These are phyloP conservation scores for Venturia asperata DNA, from an alignment of 2,329 filamentous ascomycete genomes.

Conservation along the genomic window DNA sequence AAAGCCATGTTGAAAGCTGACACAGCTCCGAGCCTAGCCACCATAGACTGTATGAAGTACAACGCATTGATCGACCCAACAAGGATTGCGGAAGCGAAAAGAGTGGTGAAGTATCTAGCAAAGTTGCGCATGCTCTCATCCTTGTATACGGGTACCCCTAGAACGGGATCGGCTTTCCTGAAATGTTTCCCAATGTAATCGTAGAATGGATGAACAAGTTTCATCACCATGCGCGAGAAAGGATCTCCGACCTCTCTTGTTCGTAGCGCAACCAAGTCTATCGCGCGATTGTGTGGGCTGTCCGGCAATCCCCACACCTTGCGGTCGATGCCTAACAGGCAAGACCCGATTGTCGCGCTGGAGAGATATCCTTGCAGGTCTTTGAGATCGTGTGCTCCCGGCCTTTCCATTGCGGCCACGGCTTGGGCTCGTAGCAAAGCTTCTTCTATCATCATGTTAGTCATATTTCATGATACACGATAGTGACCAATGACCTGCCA, in stretches of 20 bases:
- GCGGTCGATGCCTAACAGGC: background rate
- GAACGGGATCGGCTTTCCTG: background rate
- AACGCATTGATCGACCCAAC: background rate
- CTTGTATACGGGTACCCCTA: background rate
- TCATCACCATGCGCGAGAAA: background rate
- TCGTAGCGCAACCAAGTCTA: background rate
- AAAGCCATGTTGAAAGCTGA: slow-evolving; percentile 5
- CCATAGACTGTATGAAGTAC: background rate
- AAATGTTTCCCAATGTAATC: background rate
- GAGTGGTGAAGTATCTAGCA: background rate
- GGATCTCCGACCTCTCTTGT: background rate
- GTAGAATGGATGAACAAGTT: background rate
- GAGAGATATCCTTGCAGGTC: background rate
- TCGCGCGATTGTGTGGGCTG: background rate
- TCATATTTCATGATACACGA: background rate
- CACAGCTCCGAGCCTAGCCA: background rate
- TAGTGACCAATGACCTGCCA: background rate
- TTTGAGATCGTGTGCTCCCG: background rate
- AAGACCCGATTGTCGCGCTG: background rate
- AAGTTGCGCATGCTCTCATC: background rate
- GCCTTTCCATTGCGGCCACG: background rate
- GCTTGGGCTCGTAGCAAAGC: background rate
- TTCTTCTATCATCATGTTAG: background rate
- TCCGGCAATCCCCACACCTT: background rate
- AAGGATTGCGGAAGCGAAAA: background rate